Percentiles rank a stretch among this genome's conserved stretches.
phyloP scores from a whole-genome alignment of 805 yeast genomes.

The Teunomyces lycoperdinae region DNA sequence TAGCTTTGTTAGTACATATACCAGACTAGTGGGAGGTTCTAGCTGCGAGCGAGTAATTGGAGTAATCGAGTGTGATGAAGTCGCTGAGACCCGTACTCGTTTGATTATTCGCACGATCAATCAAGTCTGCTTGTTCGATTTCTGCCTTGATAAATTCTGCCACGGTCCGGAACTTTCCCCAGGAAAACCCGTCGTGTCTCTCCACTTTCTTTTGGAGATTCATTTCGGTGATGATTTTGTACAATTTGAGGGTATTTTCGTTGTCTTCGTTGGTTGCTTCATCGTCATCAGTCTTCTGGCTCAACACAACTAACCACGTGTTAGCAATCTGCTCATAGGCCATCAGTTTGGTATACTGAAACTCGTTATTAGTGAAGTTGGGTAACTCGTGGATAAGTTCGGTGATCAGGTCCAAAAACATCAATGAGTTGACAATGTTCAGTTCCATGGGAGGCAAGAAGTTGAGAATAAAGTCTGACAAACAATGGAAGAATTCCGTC shows the following conservation, averaged over 20 bases:
- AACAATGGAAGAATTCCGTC: constrained; percentile 64
- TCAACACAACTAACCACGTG: constrained; percentile 53
- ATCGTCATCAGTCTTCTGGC: constrained; percentile 13
- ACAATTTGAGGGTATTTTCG: constrained; percentile 20
- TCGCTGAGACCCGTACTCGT: constrained; percentile 24
- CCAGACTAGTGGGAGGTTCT: constrained; percentile 21
- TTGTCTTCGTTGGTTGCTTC: constrained; percentile 5
- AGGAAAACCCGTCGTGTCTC: constrained; percentile 43
- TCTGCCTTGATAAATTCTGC: constrained; percentile 44
- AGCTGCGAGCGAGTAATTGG: constrained; percentile 40
- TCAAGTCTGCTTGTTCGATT: constrained; percentile 27
- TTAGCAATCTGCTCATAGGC: constrained; percentile 62
- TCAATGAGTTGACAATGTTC: constrained; percentile 52
- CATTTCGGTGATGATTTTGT: constrained; percentile 32
- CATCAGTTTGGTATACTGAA: constrained; percentile 47
- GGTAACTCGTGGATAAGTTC: constrained; percentile 63
- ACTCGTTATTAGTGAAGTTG: constrained; percentile 56
- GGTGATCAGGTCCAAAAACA: constrained; percentile 62
- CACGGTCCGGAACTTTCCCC: constrained; percentile 41
- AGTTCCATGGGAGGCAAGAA: constrained; percentile 70
- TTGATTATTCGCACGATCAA: constrained; percentile 17
- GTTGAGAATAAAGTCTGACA: constrained; percentile 71
- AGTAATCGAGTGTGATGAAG: constrained; percentile 42
- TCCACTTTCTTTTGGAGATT: constrained; percentile 41
- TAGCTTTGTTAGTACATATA: no score